Conservation (phyloP, 1,284 basidiomycete genomes). For the Ceratobasidium sp. region DNA sequence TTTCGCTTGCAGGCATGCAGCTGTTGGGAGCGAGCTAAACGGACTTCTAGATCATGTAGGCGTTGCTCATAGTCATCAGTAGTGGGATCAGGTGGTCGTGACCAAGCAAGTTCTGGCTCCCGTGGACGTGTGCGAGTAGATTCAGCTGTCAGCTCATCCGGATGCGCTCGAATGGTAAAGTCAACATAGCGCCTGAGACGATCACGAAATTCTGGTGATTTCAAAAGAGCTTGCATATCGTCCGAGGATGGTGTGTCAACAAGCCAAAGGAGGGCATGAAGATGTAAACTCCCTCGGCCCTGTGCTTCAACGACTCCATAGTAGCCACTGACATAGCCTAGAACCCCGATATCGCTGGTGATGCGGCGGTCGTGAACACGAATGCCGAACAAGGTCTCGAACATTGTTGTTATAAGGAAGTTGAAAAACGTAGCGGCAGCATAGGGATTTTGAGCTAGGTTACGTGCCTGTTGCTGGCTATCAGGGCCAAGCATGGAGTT, state of each 20-base stretch:
- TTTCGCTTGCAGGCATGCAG: neutral
- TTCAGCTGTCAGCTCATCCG: slow-evolving; percentile 42
- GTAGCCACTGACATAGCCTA: slow-evolving; percentile 54
- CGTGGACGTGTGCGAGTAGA: slow-evolving; percentile 45
- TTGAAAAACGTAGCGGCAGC: slow-evolving; percentile 61
- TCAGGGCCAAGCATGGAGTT: slow-evolving; percentile 54
- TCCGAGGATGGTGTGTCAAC: slow-evolving; percentile 21
- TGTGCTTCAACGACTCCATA: slow-evolving; percentile 52
- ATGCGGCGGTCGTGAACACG: neutral
- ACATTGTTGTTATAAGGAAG: slow-evolving; percentile 56
- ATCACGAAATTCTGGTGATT: slow-evolving; percentile 17
- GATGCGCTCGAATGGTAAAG: slow-evolving; percentile 54
- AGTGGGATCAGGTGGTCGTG: slow-evolving; percentile 31
- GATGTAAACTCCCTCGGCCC: slow-evolving; percentile 51
- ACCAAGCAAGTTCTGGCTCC: slow-evolving; percentile 49
- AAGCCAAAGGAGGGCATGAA: slow-evolving; percentile 55
- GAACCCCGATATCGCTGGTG: slow-evolving; percentile 49
- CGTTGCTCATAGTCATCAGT: neutral
- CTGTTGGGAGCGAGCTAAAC: neutral
- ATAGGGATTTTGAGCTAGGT: slow-evolving; percentile 59
- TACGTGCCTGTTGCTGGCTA: slow-evolving; percentile 52
- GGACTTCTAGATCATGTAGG: neutral
- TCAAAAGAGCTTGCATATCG: slow-evolving; percentile 10
- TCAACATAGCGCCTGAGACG: slow-evolving; percentile 7
- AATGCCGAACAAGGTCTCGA: slow-evolving; percentile 59